A percentile compares a stretch with the other conserved stretches of the same genome.
phyloP scores from a whole-genome alignment of 2,329 filamentous ascomycete genomes.

The Cytospora piceicola region DNA sequence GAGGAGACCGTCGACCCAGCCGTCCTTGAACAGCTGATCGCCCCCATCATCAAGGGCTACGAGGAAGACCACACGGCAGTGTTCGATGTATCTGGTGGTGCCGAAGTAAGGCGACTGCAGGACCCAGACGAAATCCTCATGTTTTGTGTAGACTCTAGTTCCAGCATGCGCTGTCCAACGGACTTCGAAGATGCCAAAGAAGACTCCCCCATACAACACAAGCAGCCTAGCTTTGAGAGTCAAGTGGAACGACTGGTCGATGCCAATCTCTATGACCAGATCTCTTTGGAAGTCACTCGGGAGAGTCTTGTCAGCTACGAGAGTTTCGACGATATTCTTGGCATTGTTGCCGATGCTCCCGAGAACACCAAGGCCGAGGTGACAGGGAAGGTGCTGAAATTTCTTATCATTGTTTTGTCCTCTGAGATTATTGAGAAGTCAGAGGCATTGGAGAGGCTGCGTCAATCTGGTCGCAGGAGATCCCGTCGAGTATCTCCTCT shows the following conservation, averaged over 20 bases:
- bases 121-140: conserved; percentile 16
- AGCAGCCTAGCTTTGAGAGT: no score
- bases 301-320: conserved; percentile 2
- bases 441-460: background rate
- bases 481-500: background rate
- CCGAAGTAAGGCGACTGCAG: conserved; percentile 9
- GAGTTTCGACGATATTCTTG: conserved; percentile 1
- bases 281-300: conserved; percentile 2
- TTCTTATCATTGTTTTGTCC: background rate
- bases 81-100: conserved; percentile 7
- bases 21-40: conserved; percentile 16
- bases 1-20: conserved; percentile 19
- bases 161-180: background rate
- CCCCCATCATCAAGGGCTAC: conserved; percentile 1
- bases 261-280: background rate
- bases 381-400: background rate
- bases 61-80: conserved; percentile 12
- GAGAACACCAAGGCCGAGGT: background rate
- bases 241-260: background rate
- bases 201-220: background rate
- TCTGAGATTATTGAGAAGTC: background rate
- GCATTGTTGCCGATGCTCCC: background rate
- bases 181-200: conserved; percentile 10
- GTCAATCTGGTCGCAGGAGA: background rate
- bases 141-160: conserved; percentile 18